phyloP scores from a whole-genome alignment of 2,329 filamentous ascomycete species.

The Fusarium sp. region DNA sequence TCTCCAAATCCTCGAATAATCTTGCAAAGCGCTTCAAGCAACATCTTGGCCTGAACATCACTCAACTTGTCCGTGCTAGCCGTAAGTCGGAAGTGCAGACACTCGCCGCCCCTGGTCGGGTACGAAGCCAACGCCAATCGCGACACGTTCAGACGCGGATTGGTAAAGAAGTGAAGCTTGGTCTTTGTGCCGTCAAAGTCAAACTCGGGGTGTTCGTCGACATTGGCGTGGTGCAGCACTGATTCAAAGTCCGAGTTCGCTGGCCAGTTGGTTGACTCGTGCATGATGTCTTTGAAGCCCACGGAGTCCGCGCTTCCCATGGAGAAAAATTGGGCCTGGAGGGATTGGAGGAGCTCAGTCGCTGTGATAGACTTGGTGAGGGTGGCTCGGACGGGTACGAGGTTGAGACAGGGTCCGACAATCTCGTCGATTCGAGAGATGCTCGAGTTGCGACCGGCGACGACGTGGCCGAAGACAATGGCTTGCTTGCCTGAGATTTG shows the following conservation, averaged over 20 bases:
- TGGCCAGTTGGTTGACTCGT: constrained; percentile 35
- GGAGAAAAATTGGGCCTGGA: constrained; percentile 12
- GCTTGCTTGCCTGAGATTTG: constrained; percentile 50
- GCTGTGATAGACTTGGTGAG: background rate
- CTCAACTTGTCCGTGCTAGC: background rate
- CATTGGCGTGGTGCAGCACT: constrained; percentile 37
- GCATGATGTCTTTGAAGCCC: background rate
- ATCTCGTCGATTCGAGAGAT: constrained; percentile 50
- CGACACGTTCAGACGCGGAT: background rate
- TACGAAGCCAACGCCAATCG: background rate
- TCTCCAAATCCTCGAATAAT: background rate
- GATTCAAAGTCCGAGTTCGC: constrained; percentile 12
- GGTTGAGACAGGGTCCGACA: constrained; percentile 55
- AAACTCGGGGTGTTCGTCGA: constrained; percentile 32
- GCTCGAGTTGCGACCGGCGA: constrained; percentile 54
- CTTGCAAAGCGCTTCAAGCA: background rate
- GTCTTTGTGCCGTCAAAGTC: background rate
- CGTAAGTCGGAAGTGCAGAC: background rate
- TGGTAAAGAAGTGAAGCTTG: background rate
- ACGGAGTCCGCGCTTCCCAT: background rate
- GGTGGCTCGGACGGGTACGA: constrained; percentile 37
- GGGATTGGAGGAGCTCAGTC: background rate
- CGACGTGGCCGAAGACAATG: constrained; percentile 55
- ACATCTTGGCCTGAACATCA: background rate
- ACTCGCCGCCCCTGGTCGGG: background rate